Conservation (phyloP, 2,329 filamentous ascomycete genomes). For the Penicillium sp. region DNA sequence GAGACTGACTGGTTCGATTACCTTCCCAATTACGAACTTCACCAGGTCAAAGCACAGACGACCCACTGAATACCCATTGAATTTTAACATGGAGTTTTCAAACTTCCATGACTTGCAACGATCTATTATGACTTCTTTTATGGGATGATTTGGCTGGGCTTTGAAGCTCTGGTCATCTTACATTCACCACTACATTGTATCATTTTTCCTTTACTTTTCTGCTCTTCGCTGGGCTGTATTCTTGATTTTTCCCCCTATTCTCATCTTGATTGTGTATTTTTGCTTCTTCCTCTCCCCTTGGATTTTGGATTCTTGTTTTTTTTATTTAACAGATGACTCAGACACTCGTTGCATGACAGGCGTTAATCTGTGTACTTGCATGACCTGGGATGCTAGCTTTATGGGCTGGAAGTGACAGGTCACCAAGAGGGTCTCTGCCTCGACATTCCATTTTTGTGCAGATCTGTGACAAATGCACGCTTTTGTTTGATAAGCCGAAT, state of each 20-base stretch:
- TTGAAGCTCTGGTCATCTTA: background rate
- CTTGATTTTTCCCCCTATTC: background rate
- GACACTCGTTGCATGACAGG: conserved; percentile 3
- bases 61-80: background rate
- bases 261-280: conserved; percentile 1
- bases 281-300: background rate
- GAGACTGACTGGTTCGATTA: conserved; percentile 77
- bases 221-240: background rate
- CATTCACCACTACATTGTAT: background rate
- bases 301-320: background rate
- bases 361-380: conserved; percentile 5
- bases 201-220: background rate
- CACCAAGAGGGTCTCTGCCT: background rate
- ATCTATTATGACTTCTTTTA: conserved; percentile 14
- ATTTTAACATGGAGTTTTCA: background rate
- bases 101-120: conserved; percentile 15
- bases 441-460: background rate
- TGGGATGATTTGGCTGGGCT: background rate
- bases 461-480: background rate
- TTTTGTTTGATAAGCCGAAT: background rate
- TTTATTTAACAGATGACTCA: background rate
- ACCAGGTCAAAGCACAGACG: conserved; percentile 34
- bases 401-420: background rate
- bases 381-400: conserved; percentile 1
- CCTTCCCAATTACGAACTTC: conserved; percentile 77